Base-by-base conservation (phyloP, 2,329 filamentous ascomycete genomes). In the Phialemoniopsis sp. region DNA sequence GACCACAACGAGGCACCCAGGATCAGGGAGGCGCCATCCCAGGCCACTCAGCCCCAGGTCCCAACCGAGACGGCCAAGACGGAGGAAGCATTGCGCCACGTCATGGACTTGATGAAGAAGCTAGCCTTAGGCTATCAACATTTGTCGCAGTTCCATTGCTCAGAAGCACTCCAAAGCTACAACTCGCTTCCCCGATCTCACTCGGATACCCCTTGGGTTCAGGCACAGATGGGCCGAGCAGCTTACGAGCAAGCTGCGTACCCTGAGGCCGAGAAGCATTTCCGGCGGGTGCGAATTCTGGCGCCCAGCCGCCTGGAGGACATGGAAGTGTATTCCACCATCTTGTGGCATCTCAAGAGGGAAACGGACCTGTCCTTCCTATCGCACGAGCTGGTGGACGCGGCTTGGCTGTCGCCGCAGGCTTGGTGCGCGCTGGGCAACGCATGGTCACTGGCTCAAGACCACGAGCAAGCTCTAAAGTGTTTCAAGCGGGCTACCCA, bases 281-380 rank as follows among this genome's bases (percentile, higher is more conserved):
- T 95, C 60, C 75, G 81, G 42, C 81, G 82, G 40, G 78, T 98
- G 48, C 82, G 89, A 37, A 78, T 84, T 26, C 73, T 93, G 49
- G 83, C 87, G 12, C 91, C 91, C 1, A 87, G 87, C 2, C 81
- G 88, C 4, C 73, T 94, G 33, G 86, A 95, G 56, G 90, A 96
- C 55, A 96, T 97, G 90, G 93, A 98, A 58, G 83, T 97, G 29
- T 98, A 95, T 64, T 97, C 91, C 13, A 98, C 93, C 1, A 85
- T 95, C n/a, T 74, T 98, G n/a, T 98, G 94, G 93, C 90, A 96
- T 60, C 68, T 96, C 46, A 95, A 95, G 62, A 84, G 87, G 46
- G 91, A 96, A 56, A 87, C 89, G 1, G 88, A 96, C 45, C 73
- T 98, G 16, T 90, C 91, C 1, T 95, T 93, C 62, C 73, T 98